Evolutionary conservation across 202 grass and related monocot genomes (phyloP).

Genomic region (Setaria italica): DNA sequence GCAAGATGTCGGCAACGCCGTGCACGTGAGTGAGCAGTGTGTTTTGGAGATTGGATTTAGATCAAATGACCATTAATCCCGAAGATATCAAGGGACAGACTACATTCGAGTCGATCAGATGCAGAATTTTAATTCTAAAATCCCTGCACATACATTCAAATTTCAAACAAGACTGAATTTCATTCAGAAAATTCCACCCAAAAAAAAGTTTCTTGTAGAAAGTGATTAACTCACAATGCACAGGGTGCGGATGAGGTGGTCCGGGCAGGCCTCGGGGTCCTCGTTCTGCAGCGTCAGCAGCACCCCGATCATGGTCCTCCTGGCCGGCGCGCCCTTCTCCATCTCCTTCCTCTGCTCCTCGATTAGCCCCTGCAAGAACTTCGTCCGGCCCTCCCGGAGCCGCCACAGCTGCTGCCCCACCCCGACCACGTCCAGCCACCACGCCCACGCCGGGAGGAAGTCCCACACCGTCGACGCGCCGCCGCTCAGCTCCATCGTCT

Average conservation of each 20-base stretch:
- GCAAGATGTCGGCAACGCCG: background rate
- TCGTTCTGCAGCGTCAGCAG: conserved; percentile 51
- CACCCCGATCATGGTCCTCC: conserved; percentile 53
- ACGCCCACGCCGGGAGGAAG: conserved; percentile 47
- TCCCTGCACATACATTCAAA: background rate
- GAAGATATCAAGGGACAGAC: background rate
- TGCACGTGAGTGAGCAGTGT: background rate
- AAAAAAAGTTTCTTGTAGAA: background rate
- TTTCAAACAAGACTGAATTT: background rate
- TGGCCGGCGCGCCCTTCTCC: background rate
- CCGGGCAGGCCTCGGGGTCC: conserved; percentile 57
- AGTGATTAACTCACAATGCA: conserved; percentile 56
- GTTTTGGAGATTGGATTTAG: background rate
- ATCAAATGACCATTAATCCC: background rate
- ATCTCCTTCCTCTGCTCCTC: conserved; percentile 45
- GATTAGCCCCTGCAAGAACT: conserved; percentile 58
- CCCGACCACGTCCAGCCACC: conserved; percentile 57
- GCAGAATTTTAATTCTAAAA: background rate
- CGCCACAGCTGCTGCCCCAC: conserved; percentile 25
- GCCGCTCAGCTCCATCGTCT: conserved; percentile 57
- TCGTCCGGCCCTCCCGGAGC: conserved; percentile 44
- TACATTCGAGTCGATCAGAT: background rate
- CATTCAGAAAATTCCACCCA: background rate
- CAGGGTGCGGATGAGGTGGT: conserved; percentile 55
- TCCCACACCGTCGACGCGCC: conserved; percentile 63